phyloP scores from a whole-genome alignment of 2,329 filamentous ascomycete genomes.

The Amesomyces nigricolor region DNA sequence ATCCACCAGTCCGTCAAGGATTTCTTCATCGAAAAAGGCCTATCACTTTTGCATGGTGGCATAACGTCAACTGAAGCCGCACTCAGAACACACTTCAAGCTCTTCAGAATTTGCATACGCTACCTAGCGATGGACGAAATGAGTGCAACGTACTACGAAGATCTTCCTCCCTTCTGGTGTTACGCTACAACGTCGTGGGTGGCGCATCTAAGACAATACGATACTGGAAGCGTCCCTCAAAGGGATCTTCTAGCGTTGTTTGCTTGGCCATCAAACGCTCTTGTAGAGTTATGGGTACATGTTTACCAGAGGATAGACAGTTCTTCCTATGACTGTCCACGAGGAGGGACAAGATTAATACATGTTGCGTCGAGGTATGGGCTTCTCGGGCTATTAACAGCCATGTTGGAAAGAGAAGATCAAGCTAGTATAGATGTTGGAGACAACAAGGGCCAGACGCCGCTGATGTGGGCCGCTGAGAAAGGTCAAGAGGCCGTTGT shows the following conservation, averaged over 20 bases:
- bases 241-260: conserved; percentile 16
- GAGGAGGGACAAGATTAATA: background rate
- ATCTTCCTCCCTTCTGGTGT: conserved; percentile 18
- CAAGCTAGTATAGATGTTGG: background rate
- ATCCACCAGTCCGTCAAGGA: conserved; percentile 34
- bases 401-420: background rate
- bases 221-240: conserved; percentile 9
- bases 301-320: conserved; percentile 1
- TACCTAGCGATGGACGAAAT: conserved; percentile 27
- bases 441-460: background rate
- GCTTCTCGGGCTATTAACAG: background rate
- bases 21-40: conserved; percentile 28
- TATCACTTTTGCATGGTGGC: conserved; percentile 16
- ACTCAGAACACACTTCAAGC: conserved; percentile 19
- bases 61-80: conserved; percentile 7
- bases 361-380: background rate
- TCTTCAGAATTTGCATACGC: conserved; percentile 27
- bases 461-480: too few species aligned
- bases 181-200: conserved; percentile 21
- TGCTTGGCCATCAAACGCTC: conserved; percentile 18
- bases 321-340: background rate
- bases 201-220: conserved; percentile 15
- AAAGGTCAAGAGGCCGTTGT: background rate
- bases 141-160: too few species aligned
- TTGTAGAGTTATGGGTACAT: conserved; percentile 11